Base-by-base conservation (phyloP, 139 green algal species). In the Chlamydomonas schloesseri region DNA sequence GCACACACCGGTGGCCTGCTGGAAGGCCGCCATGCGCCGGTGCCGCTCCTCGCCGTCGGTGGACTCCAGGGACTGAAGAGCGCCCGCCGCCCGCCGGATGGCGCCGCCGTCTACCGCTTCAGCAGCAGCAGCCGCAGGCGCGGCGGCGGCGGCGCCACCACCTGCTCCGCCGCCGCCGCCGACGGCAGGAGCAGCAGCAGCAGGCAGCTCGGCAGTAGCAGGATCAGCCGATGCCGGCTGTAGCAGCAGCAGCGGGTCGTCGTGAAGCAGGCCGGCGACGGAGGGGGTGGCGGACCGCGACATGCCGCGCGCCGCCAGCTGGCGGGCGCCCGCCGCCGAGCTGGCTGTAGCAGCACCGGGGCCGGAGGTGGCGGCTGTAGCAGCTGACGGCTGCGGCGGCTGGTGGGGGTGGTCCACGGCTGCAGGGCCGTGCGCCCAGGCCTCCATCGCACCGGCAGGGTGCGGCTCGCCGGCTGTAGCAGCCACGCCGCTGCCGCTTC, bases 1-100 rank as follows among this genome's bases (percentile, higher is more conserved):
- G 36, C 14, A 23, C 76, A 2, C 60, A 83, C 76, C 78, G 3
- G 78, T 84, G 21, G 29, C n/a, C 31, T 74, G 2, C 31, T 50
- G 5, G 37, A 84, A 84, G 29, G 29, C 24, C 29, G n/a, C 17
- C 6, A 84, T 74, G 24, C 53, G 78, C 17, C 78, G 37, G 46
- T 74, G 78, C 18, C 78, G 62, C 62, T 84, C 76, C 60, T 73
- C 42, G 14, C 65, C 78, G 18, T 74, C 64, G n/a, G 60, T 42
- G 4, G 13, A 34, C 26, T 2, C 10, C 34, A n/a, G 1, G 33
- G 11, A 17, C 62, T 34, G 2, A 14, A 28, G 50, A 29, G 73
- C 73, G 47, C 26, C 42, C 42, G 46, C 71, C n/a, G 34, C 50
- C 11, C 73, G 29, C 20, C 3, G 46, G 31, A n/a, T 23, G 29